Evolutionary conservation across 2,329 filamentous ascomycete species (phyloP).

Genomic region (Byssothecium circinans): DNA sequence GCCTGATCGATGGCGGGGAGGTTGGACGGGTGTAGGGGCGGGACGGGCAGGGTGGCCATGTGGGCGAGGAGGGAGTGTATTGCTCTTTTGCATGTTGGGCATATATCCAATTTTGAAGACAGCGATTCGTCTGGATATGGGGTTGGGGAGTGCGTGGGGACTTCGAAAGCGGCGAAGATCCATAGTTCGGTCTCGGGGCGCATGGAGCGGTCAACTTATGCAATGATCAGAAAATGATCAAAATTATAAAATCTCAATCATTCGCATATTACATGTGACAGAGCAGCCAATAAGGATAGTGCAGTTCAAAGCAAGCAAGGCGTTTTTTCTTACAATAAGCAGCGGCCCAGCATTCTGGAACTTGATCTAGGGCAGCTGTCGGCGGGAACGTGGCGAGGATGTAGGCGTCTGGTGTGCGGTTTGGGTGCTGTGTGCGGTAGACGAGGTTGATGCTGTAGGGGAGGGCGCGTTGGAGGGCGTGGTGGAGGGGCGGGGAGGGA

Average conservation of each 20-base stretch:
- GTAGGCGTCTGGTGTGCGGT: conserved; percentile 42
- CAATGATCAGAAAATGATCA: too few relatives aligned
- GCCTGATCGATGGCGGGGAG: conserved; percentile 27
- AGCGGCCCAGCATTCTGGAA: conserved; percentile 53
- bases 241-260: too few relatives aligned
- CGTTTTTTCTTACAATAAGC: conserved; percentile 48
- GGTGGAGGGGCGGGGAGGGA: conserved; percentile 43
- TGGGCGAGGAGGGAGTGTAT: conserved; percentile 31
- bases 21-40: conserved; percentile 32
- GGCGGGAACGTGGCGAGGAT: conserved; percentile 45
- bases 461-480: conserved; percentile 54
- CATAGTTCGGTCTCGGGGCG: conserved; percentile 67
- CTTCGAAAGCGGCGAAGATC: conserved; percentile 53
- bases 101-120: too few relatives aligned
- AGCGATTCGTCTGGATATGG: not conserved
- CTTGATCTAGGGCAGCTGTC: not conserved
- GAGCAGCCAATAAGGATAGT: too few relatives aligned
- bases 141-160: conserved; percentile 18
- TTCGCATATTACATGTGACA: too few relatives aligned
- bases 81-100: conserved; percentile 32
- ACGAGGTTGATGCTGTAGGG: conserved; percentile 61
- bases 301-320: too few relatives aligned
- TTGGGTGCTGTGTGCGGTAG: conserved; percentile 64
- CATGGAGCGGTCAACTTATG: conserved; percentile 58
- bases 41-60: conserved; percentile 29